Evolutionary conservation across 805 yeast genomes (phyloP).

Genomic region (Starmerella apis): DNA sequence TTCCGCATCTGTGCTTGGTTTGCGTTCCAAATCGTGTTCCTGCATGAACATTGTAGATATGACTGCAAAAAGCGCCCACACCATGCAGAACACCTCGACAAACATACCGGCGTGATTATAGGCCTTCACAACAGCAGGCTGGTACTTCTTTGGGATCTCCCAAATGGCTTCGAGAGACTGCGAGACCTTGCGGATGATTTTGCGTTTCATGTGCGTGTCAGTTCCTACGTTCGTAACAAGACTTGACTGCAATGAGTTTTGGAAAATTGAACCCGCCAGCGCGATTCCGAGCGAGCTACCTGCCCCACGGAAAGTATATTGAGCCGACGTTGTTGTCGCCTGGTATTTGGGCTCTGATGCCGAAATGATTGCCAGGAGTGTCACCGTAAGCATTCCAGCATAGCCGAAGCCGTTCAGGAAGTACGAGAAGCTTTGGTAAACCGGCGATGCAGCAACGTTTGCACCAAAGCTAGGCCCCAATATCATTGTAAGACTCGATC

Average conservation of each 20-base stretch:
- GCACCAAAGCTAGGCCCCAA: constrained; percentile 40
- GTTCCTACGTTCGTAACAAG: constrained; percentile 29
- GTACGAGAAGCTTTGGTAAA: constrained; percentile 34
- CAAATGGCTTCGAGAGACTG: constrained; percentile 43
- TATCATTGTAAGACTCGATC: constrained; percentile 39
- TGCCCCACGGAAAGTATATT: constrained; percentile 75
- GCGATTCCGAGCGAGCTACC: constrained; percentile 82
- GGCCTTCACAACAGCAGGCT: constrained; percentile 35
- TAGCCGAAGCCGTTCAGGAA: constrained; percentile 55
- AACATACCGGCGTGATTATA: constrained; percentile 43
- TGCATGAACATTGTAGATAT: constrained; percentile 39
- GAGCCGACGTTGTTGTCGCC: constrained; percentile 81
- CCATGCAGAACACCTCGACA: constrained; percentile 40
- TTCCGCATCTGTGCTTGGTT: neutral
- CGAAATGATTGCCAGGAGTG: constrained; percentile 64
- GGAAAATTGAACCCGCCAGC: constrained; percentile 56
- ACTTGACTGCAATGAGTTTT: constrained; percentile 35
- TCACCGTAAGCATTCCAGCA: constrained; percentile 57
- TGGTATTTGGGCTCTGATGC: constrained; percentile 60
- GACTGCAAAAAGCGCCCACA: constrained; percentile 37
- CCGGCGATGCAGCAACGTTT: constrained; percentile 44
- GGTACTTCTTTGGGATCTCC: constrained; percentile 39
- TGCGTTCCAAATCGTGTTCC: constrained; percentile 37
- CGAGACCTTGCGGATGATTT: constrained; percentile 36
- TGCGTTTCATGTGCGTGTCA: constrained; percentile 32